These are phyloP conservation scores for Psidium guajava DNA, from an alignment of 345 rosid species.

Conservation along the genomic window DNA sequence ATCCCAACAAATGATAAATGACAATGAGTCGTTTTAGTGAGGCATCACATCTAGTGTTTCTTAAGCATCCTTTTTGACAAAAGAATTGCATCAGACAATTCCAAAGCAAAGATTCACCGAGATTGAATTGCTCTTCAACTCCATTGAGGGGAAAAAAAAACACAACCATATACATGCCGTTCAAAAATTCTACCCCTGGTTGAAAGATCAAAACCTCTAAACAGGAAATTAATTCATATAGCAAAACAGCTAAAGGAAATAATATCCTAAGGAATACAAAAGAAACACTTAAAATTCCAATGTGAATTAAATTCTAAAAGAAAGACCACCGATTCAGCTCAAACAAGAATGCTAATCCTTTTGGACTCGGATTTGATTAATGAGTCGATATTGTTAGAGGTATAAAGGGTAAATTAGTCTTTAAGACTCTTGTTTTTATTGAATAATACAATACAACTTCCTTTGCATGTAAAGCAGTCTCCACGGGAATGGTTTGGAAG, in stretches of 20 bases:
- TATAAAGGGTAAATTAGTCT: too few relatives aligned
- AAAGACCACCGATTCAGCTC: background rate
- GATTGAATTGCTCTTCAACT: background rate
- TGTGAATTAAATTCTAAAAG: background rate
- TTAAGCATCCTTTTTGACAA: background rate
- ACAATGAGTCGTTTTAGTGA: background rate
- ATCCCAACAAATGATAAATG: background rate
- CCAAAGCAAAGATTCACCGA: background rate
- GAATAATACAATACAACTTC: too few relatives aligned
- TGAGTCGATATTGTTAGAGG: too few relatives aligned
- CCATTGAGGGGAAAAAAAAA: background rate
- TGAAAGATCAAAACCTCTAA: background rate
- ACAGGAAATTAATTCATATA: background rate
- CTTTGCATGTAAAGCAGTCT: too few relatives aligned
- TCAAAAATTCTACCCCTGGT: background rate
- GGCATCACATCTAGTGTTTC: background rate
- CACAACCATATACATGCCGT: background rate
- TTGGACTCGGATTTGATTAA: too few relatives aligned
- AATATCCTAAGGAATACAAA: background rate
- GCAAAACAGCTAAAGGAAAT: background rate
- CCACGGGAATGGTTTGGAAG: too few relatives aligned
- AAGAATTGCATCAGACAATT: background rate
- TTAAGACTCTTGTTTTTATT: too few relatives aligned
- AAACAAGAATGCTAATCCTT: too few relatives aligned
- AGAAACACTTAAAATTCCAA: background rate